Base-by-base conservation (phyloP, 2,329 filamentous ascomycete species). In the Clarireedia hainanense region DNA sequence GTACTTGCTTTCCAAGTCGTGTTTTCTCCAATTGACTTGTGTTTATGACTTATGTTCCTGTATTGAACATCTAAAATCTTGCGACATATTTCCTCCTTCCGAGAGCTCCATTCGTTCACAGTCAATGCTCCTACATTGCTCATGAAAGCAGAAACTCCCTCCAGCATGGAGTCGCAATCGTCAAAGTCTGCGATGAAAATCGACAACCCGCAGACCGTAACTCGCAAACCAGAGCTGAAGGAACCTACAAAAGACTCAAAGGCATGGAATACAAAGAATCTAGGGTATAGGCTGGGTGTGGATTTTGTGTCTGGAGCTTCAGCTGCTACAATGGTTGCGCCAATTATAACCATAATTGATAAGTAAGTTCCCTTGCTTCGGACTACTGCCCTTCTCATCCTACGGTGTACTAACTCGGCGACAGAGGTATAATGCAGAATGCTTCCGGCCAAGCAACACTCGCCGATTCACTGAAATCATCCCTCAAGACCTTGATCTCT, bases 261-360 rank as follows among this genome's bases (percentile, higher is more conserved):
- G 56, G 55, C 59, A 71, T 92, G 88, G 87, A 95, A 95, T 70
- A 91, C 88, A 24, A 80, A 82, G 61, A 85, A 88, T 63, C 71
- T 95, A 55, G 80, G 79, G 14, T 70, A 79, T 61, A 80, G 90
- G 52, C 67, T 95, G 12, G 81, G 77, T 45, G 80, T 83, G 15
- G 90, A 96, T 73, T 71, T 80, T 23, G 70, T 80, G 46, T 85
- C 86, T 65, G 91, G 89, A 1, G 78, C 80, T 2, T 79, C 81
- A 47, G 89, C 91, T 10, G 89, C 86, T 2, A 80, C 79, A 6
- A 74, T 94, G 58, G 86, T 96, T 48, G 89, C 91, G 54, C 91
- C 91, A 1, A 69, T 95, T 40, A 92, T 96, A 60, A 88, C 87
- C 39, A 86, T 94, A 62, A 94, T 96, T 71, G 91, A 96, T 71